These are phyloP conservation scores for Trichophyton schoenleinii DNA, from an alignment of 2,329 filamentous ascomycete species.

Conservation along the genomic window DNA sequence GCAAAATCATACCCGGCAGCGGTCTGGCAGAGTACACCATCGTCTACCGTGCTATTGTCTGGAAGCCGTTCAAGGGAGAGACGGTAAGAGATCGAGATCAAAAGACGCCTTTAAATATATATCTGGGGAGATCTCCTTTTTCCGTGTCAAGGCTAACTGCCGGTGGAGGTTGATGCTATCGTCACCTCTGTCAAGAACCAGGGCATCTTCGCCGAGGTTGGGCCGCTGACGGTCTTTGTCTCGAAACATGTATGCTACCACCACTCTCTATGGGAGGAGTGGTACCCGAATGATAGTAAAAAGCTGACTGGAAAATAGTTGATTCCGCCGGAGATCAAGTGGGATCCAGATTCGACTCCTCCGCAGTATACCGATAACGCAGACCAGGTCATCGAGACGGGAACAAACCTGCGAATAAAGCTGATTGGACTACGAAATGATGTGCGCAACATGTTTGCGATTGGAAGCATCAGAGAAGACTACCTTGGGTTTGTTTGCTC, in stretches of 20 bases:
- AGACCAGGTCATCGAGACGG: conserved; percentile 85
- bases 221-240: conserved; percentile 38
- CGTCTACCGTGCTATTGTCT: conserved; percentile 88
- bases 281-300: background rate
- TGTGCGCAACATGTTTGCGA: conserved; percentile 89
- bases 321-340: conserved; percentile 85
- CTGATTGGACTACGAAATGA: conserved; percentile 88
- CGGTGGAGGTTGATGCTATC: conserved; percentile 69
- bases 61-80: conserved; percentile 95
- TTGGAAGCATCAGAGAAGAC: conserved; percentile 86
- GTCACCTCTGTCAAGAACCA: conserved; percentile 84
- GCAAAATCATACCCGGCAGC: conserved; percentile 79
- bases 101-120: background rate
- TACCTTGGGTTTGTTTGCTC: conserved; percentile 32
- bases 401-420: conserved; percentile 85
- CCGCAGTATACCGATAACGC: conserved; percentile 93
- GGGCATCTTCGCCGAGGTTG: conserved; percentile 55
- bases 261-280: conserved; percentile 6
- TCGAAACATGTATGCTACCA: conserved; percentile 54
- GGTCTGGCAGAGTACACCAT: conserved; percentile 91
- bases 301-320: conserved; percentile 43
- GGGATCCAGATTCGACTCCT: conserved; percentile 90
- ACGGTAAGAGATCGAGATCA: conserved; percentile 51
- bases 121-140: background rate
- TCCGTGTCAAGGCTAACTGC: background rate